These are phyloP conservation scores for Raffaelea albimanens DNA, from an alignment of 2,329 filamentous ascomycete species.

Conservation along the genomic window DNA sequence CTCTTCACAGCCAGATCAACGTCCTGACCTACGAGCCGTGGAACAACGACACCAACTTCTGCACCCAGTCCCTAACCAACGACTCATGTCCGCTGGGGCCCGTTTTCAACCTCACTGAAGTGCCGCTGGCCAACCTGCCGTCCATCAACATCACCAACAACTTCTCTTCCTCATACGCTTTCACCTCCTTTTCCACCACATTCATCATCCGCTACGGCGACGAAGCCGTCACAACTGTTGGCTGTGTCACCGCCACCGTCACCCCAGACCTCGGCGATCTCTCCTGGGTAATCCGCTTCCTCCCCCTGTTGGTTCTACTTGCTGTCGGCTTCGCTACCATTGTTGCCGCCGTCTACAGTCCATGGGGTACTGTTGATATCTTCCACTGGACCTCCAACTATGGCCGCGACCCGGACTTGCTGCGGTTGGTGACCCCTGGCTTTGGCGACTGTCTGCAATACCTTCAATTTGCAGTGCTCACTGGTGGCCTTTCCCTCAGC, in stretches of 20 bases:
- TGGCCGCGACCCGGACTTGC: slow-evolving; percentile 81
- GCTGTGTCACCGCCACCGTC: slow-evolving; percentile 71
- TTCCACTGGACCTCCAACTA: slow-evolving; percentile 99
- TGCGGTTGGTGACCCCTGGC: slow-evolving; percentile 87
- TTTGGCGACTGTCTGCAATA: slow-evolving; percentile 97
- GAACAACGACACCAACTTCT: slow-evolving; percentile 52
- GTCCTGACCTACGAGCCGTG: slow-evolving; percentile 71
- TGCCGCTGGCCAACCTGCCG: slow-evolving; percentile 43
- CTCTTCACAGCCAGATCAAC: slow-evolving; percentile 61
- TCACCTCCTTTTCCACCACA: slow-evolving; percentile 69
- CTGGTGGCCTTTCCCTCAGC: slow-evolving; percentile 74
- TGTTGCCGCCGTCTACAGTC: slow-evolving; percentile 78
- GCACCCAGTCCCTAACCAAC: slow-evolving; percentile 48
- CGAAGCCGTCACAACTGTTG: slow-evolving; percentile 49
- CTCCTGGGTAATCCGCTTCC: slow-evolving; percentile 59
- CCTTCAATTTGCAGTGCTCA: slow-evolving; percentile 84
- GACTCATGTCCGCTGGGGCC: slow-evolving; percentile 67
- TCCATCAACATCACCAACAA: slow-evolving; percentile 66
- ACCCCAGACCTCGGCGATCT: slow-evolving; percentile 74
- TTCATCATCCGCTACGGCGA: slow-evolving; percentile 72
- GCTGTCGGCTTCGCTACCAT: slow-evolving; percentile 75
- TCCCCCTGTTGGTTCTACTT: slow-evolving; percentile 70
- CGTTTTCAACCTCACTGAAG: slow-evolving; percentile 41
- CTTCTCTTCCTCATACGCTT: slow-evolving; percentile 75
- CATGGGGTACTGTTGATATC: slow-evolving; percentile 83